Evolutionary conservation across 768 basidiomycete species (phyloP), one percentile per base, ranked within the genome.

Genomic region (Phylloporus scabripes): DNA sequence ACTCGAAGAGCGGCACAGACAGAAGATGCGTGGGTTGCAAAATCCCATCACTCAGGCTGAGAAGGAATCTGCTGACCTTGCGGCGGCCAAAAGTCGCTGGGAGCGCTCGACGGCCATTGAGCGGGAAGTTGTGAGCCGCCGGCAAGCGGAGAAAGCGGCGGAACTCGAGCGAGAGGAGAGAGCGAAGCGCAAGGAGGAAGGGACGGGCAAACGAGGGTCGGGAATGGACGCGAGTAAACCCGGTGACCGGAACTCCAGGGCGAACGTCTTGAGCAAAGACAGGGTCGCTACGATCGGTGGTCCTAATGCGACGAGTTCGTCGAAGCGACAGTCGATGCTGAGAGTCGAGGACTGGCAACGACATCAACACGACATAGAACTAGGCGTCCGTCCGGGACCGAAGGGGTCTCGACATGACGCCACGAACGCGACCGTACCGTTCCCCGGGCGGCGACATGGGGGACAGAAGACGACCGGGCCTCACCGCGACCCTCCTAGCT

Each of bases 291-390:
- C 65, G 23, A 60, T 72, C 43, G 56, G 61, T 5, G 68, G 69
- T 20, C 41, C 47, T 2, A 55, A 59, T 29, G 50, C 36, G 11
- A n/a, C 64, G 12, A 61, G 70, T 24, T 71, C 78, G 31, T 80
- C 83, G 38, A 81, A 78, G 57, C 79, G 85, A 41, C 64, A 83
- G 65, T 88, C 87, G 36, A 80, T 76, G 62, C 66, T 90, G 73
- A 88, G 89, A 63, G 88, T 91, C 34, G 85, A 89, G 64, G 88
- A 89, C 62, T 91, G 89, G 88, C 83, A 87, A 66, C 77, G 78
- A 54, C 76, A 82, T 58, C 88, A 90, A 62, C 73, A 79, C 45
- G 76, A 80, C 39, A 63, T 64, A 5, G 69, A 67, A 42, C 33
- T 67, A 11, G 66, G 66, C 9, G 12, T 69, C 40, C 67, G 62